phyloP scores from a whole-genome alignment of 1,284 basidiomycete species.

The Ustilago sp. region DNA sequence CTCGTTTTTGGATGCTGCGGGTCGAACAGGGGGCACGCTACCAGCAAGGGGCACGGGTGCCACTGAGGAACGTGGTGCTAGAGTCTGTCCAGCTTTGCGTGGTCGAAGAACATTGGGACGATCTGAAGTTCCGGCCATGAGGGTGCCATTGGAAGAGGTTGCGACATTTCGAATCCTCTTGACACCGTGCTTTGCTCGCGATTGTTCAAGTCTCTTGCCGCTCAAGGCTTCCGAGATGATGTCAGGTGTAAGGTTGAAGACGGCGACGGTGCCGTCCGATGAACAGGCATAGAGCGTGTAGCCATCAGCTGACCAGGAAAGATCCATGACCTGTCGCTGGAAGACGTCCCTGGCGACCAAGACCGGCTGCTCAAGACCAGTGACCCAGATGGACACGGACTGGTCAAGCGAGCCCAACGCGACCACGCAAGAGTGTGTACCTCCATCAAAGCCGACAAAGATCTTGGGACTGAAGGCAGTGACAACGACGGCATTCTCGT shows the following conservation, averaged over 20 bases:
- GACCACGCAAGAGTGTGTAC: slow-evolving; percentile 56
- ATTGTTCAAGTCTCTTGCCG: slow-evolving; percentile 72
- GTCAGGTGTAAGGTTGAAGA: slow-evolving; percentile 81
- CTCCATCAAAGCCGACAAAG: slow-evolving; percentile 52
- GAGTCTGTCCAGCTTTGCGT: slow-evolving; percentile 56
- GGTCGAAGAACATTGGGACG: slow-evolving; percentile 64
- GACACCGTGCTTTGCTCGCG: slow-evolving; percentile 56
- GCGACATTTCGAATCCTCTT: slow-evolving; percentile 26
- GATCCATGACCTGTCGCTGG: slow-evolving; percentile 91
- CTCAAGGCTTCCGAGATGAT: slow-evolving; percentile 88
- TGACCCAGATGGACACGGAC: slow-evolving; percentile 55
- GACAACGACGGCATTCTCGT: slow-evolving; percentile 97
- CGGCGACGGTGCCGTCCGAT: slow-evolving; percentile 92
- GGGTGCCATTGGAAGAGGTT: slow-evolving; percentile 4
- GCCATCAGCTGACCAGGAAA: slow-evolving; percentile 92
- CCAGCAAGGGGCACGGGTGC: slow-evolving; percentile 35
- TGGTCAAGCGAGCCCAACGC: slow-evolving; percentile 58
- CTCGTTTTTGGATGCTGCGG: slow-evolving; percentile 29
- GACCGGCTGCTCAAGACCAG: slow-evolving; percentile 83
- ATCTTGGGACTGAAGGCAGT: slow-evolving; percentile 64
- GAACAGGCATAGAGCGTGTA: slow-evolving; percentile 92
- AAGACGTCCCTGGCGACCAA: slow-evolving; percentile 94
- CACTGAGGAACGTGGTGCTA: slow-evolving; percentile 26
- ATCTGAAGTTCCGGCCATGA: slow-evolving; percentile 20
- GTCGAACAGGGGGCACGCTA: slow-evolving; percentile 21